These are phyloP conservation scores for Ophiostoma ulmi DNA, from an alignment of 2,329 filamentous ascomycete species.

Conservation along the genomic window DNA sequence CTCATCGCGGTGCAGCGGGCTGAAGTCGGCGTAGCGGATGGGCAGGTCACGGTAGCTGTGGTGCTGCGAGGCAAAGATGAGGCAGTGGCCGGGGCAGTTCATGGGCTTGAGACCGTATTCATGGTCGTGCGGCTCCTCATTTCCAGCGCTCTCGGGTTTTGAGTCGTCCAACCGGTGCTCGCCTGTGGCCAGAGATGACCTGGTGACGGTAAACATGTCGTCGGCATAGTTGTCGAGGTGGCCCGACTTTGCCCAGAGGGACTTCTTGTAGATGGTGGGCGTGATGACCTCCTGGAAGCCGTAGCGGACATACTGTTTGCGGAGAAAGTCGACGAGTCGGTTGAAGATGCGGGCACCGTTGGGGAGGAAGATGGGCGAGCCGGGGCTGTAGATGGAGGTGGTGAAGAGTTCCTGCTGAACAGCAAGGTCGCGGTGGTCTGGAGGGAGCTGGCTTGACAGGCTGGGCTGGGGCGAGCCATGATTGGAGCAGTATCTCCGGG, in stretches of 20 bases:
- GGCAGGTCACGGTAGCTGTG: conserved; percentile 87
- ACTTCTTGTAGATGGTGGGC: conserved; percentile 85
- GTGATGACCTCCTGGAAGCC: conserved; percentile 86
- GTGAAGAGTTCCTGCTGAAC: conserved; percentile 71
- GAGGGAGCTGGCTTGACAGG: conserved; percentile 24
- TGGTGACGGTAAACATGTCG: conserved; percentile 82
- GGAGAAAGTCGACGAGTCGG: conserved; percentile 73
- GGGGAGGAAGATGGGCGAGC: conserved; percentile 78
- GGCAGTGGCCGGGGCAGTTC: conserved; percentile 95
- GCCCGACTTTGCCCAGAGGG: conserved; percentile 78
- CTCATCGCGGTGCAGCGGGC: conserved; percentile 91
- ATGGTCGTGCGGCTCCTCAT: conserved; percentile 30
- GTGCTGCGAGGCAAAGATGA: conserved; percentile 78
- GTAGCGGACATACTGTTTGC: conserved; percentile 76
- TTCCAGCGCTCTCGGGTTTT: background rate
- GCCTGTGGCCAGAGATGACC: conserved; percentile 43
- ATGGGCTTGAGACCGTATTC: conserved; percentile 85
- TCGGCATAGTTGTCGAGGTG: conserved; percentile 87
- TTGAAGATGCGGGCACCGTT: conserved; percentile 80
- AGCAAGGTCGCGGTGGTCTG: conserved; percentile 58
- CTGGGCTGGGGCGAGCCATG: conserved; percentile 29
- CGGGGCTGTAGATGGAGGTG: conserved; percentile 73
- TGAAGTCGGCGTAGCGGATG: conserved; percentile 90
- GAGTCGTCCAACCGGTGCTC: conserved; percentile 34
- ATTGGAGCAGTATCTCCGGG: conserved; percentile 33